Evolutionary conservation across 169 alveolate species (phyloP).

Genomic region (Toxoplasma gondii): DNA sequence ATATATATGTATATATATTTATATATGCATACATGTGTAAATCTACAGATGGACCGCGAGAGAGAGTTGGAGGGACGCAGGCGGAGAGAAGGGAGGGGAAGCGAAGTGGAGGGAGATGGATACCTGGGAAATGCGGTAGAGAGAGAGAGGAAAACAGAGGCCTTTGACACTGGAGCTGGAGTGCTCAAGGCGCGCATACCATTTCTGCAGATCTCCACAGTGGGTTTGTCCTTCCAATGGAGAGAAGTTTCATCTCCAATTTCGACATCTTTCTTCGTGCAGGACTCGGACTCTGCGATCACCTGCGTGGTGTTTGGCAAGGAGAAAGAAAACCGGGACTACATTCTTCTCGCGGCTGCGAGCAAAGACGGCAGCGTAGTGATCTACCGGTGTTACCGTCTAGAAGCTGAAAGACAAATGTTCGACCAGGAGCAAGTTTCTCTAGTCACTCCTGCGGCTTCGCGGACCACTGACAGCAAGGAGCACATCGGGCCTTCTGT

Average conservation of each 20-base stretch:
- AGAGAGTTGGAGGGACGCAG: too few species aligned
- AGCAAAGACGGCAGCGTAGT: constrained; percentile 62
- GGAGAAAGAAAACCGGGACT: constrained; percentile 41
- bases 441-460: background rate
- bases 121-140: too few species aligned
- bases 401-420: constrained; percentile 43
- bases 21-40: background rate
- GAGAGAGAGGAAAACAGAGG: too few species aligned
- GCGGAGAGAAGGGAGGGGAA: too few species aligned
- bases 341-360: constrained; percentile 63
- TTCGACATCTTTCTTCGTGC: background rate
- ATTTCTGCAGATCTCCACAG: too few species aligned
- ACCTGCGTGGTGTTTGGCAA: constrained; percentile 64
- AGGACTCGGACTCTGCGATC: constrained; percentile 56
- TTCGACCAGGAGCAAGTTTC: constrained; percentile 43
- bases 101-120: too few species aligned
- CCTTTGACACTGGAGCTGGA: too few species aligned
- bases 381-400: constrained; percentile 63
- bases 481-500: background rate
- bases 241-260: too few species aligned
- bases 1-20: background rate
- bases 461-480: background rate
- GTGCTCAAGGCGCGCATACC: too few species aligned
- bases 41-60: background rate
- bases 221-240: too few species aligned